Evolutionary conservation across 2,329 filamentous ascomycete genomes (phyloP).

Genomic region (Capronia americana): DNA sequence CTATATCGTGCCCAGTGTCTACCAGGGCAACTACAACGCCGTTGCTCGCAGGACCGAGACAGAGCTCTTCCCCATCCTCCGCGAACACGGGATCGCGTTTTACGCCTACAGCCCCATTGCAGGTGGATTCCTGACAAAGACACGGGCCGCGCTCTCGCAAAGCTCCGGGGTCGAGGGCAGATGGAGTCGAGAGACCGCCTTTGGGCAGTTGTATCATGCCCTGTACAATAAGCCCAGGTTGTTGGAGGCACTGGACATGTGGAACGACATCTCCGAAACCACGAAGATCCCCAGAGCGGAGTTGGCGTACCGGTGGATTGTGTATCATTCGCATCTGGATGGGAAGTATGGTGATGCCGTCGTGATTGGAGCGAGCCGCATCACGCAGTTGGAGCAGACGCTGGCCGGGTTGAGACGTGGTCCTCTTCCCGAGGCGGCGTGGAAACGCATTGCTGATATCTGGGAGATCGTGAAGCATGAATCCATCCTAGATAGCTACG

Average conservation of each 20-base stretch:
- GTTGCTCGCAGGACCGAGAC: constrained; percentile 46
- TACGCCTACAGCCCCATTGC: constrained; percentile 42
- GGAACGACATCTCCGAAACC: constrained; percentile 40
- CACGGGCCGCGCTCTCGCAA: constrained; percentile 38
- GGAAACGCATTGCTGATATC: constrained; percentile 39
- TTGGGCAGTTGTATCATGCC: constrained; percentile 34
- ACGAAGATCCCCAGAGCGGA: constrained; percentile 43
- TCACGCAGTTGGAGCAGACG: constrained; percentile 45
- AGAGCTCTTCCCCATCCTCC: constrained; percentile 47
- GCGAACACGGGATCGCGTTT: constrained; percentile 43
- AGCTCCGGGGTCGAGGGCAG: constrained; percentile 42
- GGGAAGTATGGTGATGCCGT: constrained; percentile 42
- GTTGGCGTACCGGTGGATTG: constrained; percentile 47
- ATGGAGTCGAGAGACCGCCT: constrained; percentile 40
- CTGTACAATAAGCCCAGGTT: constrained; percentile 44
- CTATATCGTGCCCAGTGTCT: constrained; percentile 48
- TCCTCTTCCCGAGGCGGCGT: constrained; percentile 41
- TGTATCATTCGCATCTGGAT: constrained; percentile 42
- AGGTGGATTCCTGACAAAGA: constrained; percentile 47
- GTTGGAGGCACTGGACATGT: constrained; percentile 42
- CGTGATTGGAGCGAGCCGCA: constrained; percentile 46
- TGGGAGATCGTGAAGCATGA: constrained; percentile 43
- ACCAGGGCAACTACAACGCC: constrained; percentile 51
- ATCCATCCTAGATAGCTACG: constrained; percentile 33
- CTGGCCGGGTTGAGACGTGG: constrained; percentile 41